Conservation (phyloP, 139 green algal genomes). For the Mesotaenium endlicherianum region DNA sequence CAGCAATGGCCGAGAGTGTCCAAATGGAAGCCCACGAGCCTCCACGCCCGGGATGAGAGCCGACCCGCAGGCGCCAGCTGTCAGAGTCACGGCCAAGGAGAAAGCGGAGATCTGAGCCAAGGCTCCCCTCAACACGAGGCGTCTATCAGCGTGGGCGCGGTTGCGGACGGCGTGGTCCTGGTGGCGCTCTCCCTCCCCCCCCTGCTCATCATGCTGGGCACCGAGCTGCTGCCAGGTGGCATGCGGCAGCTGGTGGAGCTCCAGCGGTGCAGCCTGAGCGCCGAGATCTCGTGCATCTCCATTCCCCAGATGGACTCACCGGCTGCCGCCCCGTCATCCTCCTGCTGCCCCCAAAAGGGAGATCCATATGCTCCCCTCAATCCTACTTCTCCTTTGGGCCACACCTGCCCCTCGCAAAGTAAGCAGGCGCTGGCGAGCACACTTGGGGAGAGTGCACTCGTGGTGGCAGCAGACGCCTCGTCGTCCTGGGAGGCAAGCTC, state of each 20-base stretch:
- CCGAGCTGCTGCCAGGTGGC: background rate
- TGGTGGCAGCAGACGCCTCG: background rate
- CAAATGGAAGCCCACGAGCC: background rate
- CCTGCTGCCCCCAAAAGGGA: background rate
- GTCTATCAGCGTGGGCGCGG: slow-evolving; percentile 21
- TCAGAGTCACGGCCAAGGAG: no score
- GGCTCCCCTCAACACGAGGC: no score
- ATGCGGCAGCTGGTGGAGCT: slow-evolving; percentile 26
- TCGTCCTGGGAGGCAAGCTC: no score
- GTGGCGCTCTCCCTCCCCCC: slow-evolving; percentile 15
- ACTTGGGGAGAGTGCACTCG: background rate
- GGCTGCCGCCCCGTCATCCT: background rate
- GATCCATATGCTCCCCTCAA: background rate
- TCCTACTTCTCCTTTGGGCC: no score
- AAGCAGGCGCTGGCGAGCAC: background rate
- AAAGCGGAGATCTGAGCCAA: background rate
- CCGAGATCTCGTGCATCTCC: slow-evolving; percentile 50
- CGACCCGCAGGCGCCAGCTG: no score
- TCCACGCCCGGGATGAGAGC: no score
- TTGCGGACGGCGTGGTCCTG: slow-evolving; percentile 12
- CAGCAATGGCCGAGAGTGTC: background rate
- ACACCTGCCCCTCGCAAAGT: no score
- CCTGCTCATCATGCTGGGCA: slow-evolving; percentile 20
- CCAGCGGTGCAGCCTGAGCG: background rate
- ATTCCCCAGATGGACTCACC: slow-evolving; percentile 24